Base-by-base conservation (phyloP, 2,329 filamentous ascomycete species). In the Corynespora cassiicola region DNA sequence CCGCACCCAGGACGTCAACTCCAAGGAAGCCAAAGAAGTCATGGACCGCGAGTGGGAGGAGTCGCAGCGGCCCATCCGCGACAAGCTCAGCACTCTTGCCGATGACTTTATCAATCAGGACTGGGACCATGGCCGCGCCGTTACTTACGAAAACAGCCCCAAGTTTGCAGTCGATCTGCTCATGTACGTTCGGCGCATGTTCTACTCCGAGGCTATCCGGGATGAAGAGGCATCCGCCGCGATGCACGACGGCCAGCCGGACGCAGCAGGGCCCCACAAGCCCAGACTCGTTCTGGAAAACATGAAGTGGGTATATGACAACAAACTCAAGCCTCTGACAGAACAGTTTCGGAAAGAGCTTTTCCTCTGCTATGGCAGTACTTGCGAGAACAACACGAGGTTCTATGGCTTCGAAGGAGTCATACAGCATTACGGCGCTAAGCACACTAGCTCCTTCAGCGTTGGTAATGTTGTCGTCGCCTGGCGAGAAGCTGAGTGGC, bases 261-360 rank as follows among this genome's bases (percentile, higher is more conserved):
- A 50, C 45, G 35, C 49, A 17, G 25, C 34, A 19, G 30, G 41
- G 30, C 75, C 80, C 6, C 79, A 75, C 52, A 81, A 77, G 17
- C 76, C 81, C 61, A 84, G 78, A 58, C 73, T 92, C 35, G 87
- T 85, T 1, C 70, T 94, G 51, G 88, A 92, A 60, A 90, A 91
- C 58, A 90, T 94, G 87, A 91, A 87, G 66, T 92, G 86, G 82
- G 74, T 91, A 19, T 91, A 87, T 62, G 87, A 91, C 56, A 81
- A 80, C 51, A 90, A 89, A 63, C 77, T 94, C 60, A 88, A 84
- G 57, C 81, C 82, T 16, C 69, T 82, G 36, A 88, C 85, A 3
- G 85, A 89, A 46, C 69, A 74, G 29, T 77, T 78, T 52, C 76
- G 82, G 52, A 87, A 84, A 56, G 87, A 91, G 38, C 70, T 91